A percentile compares a stretch with the other conserved stretches of the same genome.
phyloP scores from a whole-genome alignment of 192 early-diverging fungal species.

The Coemansia sp. region DNA sequence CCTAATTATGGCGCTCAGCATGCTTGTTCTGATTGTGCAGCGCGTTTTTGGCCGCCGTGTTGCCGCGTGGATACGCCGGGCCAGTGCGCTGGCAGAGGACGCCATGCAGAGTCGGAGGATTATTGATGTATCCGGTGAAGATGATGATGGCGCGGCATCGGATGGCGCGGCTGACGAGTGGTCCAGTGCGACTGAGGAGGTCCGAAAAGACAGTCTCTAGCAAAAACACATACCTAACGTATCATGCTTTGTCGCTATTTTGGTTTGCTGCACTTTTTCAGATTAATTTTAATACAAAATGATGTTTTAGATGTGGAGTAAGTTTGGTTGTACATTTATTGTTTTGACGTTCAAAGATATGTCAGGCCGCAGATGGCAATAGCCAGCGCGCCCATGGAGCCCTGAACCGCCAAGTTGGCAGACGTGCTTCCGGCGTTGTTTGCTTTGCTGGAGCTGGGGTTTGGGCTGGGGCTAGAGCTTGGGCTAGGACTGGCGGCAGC shows the following conservation, averaged over 20 bases:
- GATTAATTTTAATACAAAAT: background rate
- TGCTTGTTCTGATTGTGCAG: constrained; percentile 17
- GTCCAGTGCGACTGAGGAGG: background rate
- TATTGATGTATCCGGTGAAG: background rate
- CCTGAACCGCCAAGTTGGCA: constrained; percentile 18
- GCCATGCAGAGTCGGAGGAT: background rate
- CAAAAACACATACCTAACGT: too few species aligned
- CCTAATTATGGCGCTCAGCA: constrained; percentile 28
- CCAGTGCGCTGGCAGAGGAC: background rate
- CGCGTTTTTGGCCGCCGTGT: constrained; percentile 13
- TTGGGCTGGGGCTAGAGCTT: too few species aligned
- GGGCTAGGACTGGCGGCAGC: too few species aligned
- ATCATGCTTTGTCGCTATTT: too few species aligned
- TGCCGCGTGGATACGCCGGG: constrained; percentile 2
- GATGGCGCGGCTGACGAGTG: background rate
- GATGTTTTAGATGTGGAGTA: too few species aligned
- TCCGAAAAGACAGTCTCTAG: background rate
- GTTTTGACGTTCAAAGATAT: too few species aligned
- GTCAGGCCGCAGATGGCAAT: constrained; percentile 41
- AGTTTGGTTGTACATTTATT: too few species aligned
- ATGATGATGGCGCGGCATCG: background rate
- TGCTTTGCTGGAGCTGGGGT: constrained; percentile 14
- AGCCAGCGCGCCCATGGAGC: constrained; percentile 37
- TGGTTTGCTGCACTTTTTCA: too few species aligned
- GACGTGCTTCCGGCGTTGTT: constrained; percentile 15